Base-by-base conservation (phyloP, 2,329 filamentous ascomycete genomes). In the Cladosporium austrohemisphaericum region DNA sequence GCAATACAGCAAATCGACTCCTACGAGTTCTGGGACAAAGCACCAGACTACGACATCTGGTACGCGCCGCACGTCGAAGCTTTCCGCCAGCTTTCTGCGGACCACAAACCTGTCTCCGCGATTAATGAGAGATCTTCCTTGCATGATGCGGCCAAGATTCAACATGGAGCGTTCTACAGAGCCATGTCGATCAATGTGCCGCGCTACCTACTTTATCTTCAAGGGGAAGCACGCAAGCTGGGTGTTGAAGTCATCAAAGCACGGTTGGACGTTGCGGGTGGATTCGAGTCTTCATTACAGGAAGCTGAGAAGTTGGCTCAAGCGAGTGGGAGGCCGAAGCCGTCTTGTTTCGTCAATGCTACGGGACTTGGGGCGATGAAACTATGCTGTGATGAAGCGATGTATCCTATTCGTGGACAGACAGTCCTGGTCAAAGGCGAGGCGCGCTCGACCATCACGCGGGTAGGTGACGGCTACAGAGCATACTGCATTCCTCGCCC, bases 331-430 rank as follows among this genome's bases (percentile, higher is more conserved):
- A 20, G 49, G 8, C 18, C 43, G 1, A 50, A 45, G 3, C 60
- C 64, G 0, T 54, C 60, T 46, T 50, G 53, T 23, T 66, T 72
- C 35, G 57, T 76, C 25, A 76, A 76, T 50, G 68, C 67, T 26
- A 69, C 68, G 1, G 74, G 73, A 6, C 57, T 76, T 3, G 63
- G 61, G 4, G 71, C 73, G 2, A 50, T 51, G 25, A 55, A 56
- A 19, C 60, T 76, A 8, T 66, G 69, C 9, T 55, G 56, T 0
- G 67, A 71, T 50, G 49, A 55, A 0, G 54, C 47, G 1, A 57
- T 76, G 44, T 68, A 65, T 51, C 72, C 73, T 0, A 66, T 74
- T 32, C 60, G 70, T 10, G 74, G 73, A 4, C 73, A 76, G 52
- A 76, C 72, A 0, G 62, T 76, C 1, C 57, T 75, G 1, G 72